phyloP scores from a whole-genome alignment of 352 stramenopile genomes.

The Phytophthora pluvialis region DNA sequence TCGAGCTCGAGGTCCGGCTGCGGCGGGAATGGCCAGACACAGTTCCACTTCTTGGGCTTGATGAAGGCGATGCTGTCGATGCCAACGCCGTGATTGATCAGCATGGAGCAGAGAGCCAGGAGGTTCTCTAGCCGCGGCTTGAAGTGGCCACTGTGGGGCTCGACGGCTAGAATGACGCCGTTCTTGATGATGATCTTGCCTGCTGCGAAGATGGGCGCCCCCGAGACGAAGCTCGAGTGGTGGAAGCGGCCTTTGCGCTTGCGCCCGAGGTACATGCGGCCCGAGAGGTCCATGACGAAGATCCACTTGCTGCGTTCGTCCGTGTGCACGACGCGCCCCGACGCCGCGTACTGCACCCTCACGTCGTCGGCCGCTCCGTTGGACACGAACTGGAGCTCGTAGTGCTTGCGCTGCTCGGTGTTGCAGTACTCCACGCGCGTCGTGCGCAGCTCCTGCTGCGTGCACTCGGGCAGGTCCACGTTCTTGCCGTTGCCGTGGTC shows the following conservation, averaged over 20 bases:
- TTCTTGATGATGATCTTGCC: slow-evolving; percentile 72
- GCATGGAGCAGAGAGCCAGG: slow-evolving; percentile 45
- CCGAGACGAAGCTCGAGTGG: slow-evolving; percentile 80
- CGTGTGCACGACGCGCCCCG: slow-evolving; percentile 50
- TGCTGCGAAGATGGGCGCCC: slow-evolving; percentile 62
- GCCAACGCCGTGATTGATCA: slow-evolving; percentile 47
- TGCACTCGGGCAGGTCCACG: slow-evolving; percentile 64
- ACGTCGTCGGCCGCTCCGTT: slow-evolving; percentile 3
- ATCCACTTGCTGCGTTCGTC: slow-evolving; percentile 79
- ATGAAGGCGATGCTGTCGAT: slow-evolving; percentile 57
- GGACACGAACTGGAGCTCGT: slow-evolving; percentile 50
- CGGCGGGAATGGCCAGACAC: slow-evolving; percentile 60
- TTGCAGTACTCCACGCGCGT: slow-evolving; percentile 67
- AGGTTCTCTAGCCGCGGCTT: slow-evolving; percentile 66
- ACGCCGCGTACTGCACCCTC: slow-evolving; percentile 44
- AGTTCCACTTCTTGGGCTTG: slow-evolving; percentile 73
- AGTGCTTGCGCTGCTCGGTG: slow-evolving; percentile 42
- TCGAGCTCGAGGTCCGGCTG: slow-evolving; percentile 46
- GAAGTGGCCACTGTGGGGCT: slow-evolving; percentile 81
- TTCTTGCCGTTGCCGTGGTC: slow-evolving; percentile 56
- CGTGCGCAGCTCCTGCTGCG: slow-evolving; percentile 44
- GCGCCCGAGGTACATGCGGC: slow-evolving; percentile 64
- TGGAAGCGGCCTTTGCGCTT: slow-evolving; percentile 80
- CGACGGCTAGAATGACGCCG: slow-evolving; percentile 62
- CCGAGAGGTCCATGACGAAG: slow-evolving; percentile 63